These are phyloP conservation scores for Podaxis pistillaris DNA, from an alignment of 768 basidiomycete genomes.

Conservation along the genomic window DNA sequence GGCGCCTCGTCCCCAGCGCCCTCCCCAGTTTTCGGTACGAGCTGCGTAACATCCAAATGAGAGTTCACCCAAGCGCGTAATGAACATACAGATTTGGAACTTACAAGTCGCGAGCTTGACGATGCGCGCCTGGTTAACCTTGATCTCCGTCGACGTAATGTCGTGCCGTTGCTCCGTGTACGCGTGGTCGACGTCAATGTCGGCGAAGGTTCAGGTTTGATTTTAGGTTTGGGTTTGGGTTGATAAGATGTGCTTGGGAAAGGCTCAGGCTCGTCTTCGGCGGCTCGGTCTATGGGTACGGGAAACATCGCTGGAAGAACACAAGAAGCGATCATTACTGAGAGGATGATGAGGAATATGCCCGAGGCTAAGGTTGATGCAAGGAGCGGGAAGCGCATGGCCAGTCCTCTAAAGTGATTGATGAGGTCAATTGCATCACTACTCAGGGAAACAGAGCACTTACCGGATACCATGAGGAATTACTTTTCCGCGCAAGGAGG, in stretches of 20 bases:
- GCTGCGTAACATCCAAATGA: not conserved
- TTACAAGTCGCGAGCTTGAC: constrained; percentile 6
- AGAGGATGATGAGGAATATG: constrained; percentile 46
- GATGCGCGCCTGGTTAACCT: not conserved
- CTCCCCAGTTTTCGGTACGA: not conserved
- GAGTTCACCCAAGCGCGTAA: not conserved
- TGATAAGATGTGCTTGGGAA: not conserved
- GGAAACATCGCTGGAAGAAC: constrained; percentile 40
- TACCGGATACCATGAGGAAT: constrained; percentile 72
- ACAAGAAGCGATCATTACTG: constrained; percentile 46
- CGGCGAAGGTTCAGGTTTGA: not conserved
- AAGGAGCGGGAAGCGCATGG: constrained; percentile 65
- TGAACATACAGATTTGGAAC: not conserved
- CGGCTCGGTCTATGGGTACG: not conserved
- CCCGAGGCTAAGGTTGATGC: constrained; percentile 46
- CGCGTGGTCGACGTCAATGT: not conserved
- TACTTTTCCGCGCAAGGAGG: constrained; percentile 59
- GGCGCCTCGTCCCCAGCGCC: not conserved
- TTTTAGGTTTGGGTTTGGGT: not conserved
- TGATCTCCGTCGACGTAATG: constrained; percentile 6
- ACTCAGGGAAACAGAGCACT: constrained; percentile 16
- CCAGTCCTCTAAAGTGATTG: constrained; percentile 50
- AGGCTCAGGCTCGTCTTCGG: not conserved
- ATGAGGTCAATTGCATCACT: not conserved
- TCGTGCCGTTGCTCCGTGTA: not conserved